A percentile compares a stretch with the other conserved stretches of the same genome.
These are phyloP conservation scores for Inosperma sp. DNA, from an alignment of 768 basidiomycete species.

Conservation along the genomic window DNA sequence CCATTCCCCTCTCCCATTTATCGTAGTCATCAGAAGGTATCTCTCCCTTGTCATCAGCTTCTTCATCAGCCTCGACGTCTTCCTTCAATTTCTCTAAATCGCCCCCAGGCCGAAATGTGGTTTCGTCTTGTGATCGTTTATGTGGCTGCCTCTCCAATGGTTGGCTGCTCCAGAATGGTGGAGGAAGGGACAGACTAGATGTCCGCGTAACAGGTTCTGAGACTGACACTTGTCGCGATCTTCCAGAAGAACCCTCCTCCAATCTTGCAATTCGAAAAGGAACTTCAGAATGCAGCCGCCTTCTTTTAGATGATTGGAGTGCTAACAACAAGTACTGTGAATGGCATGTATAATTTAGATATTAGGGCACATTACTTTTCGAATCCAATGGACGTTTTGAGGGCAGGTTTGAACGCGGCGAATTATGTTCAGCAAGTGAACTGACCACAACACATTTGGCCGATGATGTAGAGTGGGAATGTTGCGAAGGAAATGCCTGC, in stretches of 20 bases:
- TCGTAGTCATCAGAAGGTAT: no score
- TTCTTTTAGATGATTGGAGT: not conserved
- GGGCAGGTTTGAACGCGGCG: not conserved
- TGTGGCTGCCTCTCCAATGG: conserved; percentile 1
- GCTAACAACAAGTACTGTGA: not conserved
- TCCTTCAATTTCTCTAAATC: no score
- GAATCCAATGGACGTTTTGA: not conserved
- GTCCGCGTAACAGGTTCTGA: conserved; percentile 18
- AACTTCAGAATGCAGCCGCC: not conserved
- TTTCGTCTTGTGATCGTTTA: no score
- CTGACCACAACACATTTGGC: no score
- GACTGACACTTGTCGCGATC: conserved; percentile 3
- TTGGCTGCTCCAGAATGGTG: conserved; percentile 9
- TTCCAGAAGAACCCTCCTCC: not conserved
- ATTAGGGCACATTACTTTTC: not conserved
- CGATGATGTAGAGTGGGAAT: no score
- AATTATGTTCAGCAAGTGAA: no score
- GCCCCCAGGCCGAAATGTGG: no score
- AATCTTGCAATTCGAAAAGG: not conserved
- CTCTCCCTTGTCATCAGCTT: no score
- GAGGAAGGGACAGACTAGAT: conserved; percentile 5
- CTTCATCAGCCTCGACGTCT: no score
- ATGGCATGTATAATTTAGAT: not conserved
- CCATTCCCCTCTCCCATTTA: not conserved
- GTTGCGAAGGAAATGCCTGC: no score